A percentile compares a stretch with the other conserved stretches of the same genome.
These are phyloP conservation scores for Solanum chmielewskii DNA, from an alignment of 257 asterid genomes.

Conservation along the genomic window DNA sequence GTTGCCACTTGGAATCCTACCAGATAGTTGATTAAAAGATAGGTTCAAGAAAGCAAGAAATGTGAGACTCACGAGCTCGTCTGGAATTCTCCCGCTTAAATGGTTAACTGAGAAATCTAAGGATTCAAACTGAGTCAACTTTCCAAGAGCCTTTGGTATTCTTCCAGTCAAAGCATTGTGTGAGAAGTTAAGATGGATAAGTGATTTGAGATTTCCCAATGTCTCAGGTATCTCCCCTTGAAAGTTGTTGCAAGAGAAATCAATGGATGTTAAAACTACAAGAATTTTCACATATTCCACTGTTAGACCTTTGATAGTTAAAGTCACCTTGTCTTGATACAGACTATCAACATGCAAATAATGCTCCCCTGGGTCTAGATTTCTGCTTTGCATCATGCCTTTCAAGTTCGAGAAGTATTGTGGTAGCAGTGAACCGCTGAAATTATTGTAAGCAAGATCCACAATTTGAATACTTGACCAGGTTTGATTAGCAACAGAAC, in stretches of 20 bases:
- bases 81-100: constrained; percentile 32
- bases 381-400: not conserved
- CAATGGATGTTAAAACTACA: too few species aligned
- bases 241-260: not conserved
- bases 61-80: constrained; percentile 20
- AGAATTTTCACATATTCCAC: not conserved
- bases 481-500: not conserved
- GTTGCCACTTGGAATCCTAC: constrained; percentile 17
- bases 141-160: not conserved
- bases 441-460: not conserved
- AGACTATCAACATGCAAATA: not conserved
- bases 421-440: not conserved
- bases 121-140: not conserved
- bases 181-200: not conserved
- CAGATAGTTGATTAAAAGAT: constrained; percentile 27
- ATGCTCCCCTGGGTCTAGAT: not conserved
- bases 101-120: not conserved
- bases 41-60: constrained; percentile 34
- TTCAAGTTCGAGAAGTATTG: not conserved
- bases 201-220: not conserved
- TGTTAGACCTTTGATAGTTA: not conserved
- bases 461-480: not conserved
- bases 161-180: not conserved
- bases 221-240: not conserved
- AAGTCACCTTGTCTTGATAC: not conserved